phyloP scores from a whole-genome alignment of 352 stramenopile species.

The Blastocystis sp. region DNA sequence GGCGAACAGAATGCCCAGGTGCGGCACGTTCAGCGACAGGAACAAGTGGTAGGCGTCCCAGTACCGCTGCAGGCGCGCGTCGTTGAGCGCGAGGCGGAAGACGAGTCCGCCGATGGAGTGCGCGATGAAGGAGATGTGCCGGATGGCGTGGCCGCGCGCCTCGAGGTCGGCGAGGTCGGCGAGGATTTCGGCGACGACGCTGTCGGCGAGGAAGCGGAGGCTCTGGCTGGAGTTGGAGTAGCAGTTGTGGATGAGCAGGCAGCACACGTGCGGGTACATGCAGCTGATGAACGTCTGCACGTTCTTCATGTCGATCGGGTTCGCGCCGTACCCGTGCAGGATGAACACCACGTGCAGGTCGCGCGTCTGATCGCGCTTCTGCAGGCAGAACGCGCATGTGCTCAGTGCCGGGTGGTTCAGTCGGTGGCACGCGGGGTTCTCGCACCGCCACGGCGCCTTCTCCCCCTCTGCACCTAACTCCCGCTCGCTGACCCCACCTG shows the following conservation, averaged over 20 bases:
- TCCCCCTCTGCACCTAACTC: neutral
- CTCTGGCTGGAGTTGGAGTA: slow-evolving; percentile 39
- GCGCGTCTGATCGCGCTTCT: neutral
- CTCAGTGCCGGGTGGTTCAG: neutral
- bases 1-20: slow-evolving; percentile 31
- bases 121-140: slow-evolving; percentile 46
- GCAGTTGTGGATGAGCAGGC: slow-evolving; percentile 45
- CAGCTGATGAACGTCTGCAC: slow-evolving; percentile 32
- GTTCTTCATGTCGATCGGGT: slow-evolving; percentile 62
- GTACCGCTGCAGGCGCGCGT: neutral
- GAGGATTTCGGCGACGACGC: slow-evolving; percentile 35
- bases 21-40: slow-evolving; percentile 52
- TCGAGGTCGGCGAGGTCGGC: neutral
- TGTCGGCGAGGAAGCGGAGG: slow-evolving; percentile 35
- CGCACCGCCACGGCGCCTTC: neutral
- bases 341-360: slow-evolving; percentile 55
- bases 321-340: slow-evolving; percentile 57
- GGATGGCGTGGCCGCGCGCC: neutral
- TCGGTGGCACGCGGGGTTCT: slow-evolving; percentile 13
- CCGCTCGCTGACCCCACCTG: neutral
- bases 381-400: slow-evolving; percentile 20
- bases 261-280: slow-evolving; percentile 54
- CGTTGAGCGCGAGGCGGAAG: slow-evolving; percentile 37
- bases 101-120: slow-evolving; percentile 55
- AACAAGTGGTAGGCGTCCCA: slow-evolving; percentile 40